Evolutionary conservation across 257 asterid species (phyloP), one percentile per base, ranked within the genome.

Genomic region (Solanum habrochaites): DNA sequence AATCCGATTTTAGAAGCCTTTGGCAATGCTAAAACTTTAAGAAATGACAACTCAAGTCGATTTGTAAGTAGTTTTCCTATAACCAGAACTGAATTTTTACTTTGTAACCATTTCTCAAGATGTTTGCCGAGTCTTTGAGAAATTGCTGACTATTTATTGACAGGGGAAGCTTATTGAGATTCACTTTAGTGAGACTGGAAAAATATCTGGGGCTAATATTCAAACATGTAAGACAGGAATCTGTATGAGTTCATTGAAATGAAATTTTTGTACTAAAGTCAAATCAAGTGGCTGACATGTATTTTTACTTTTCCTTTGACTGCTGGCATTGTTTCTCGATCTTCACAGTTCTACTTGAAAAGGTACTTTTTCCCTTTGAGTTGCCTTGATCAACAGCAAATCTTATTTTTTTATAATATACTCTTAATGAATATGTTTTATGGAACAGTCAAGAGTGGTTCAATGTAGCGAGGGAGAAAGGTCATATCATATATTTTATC

Each of bases 41-140:
- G 99, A 91, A 97, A 97, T 92, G 96, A 96, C 93, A 97, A 97
- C 90, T 97, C 99, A 43, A 97, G 99, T 96, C 97, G 99, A 89
- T 97, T 97, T 88, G 99, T 97, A 92, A 96, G 99, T 95, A 87
- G 67, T 80, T 92, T 82, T 66, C 40, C 70, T 66, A 9, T 47
- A 32, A 29, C 80, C 62, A 27, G 60, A 60, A 42, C 72, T 35
- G 56, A 67, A 37, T 32, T 87, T 42, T 42, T 66, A 49, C 45
- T 5, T 18, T 37, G n/a, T 60, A 35, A 32, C 62, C 49, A 32
- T 49, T 40, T 45, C n/a, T 52, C 71, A 83, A 31, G 45, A 81
- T 81, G 21, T 60, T 73, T 85, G 37, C 47, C 73, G 7, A 49
- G 87, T 9, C 15, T 70, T 12, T 72, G 37, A 85, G 81, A 52